Conservation (phyloP, 768 basidiomycete genomes). For the Calvatia gigantea region DNA sequence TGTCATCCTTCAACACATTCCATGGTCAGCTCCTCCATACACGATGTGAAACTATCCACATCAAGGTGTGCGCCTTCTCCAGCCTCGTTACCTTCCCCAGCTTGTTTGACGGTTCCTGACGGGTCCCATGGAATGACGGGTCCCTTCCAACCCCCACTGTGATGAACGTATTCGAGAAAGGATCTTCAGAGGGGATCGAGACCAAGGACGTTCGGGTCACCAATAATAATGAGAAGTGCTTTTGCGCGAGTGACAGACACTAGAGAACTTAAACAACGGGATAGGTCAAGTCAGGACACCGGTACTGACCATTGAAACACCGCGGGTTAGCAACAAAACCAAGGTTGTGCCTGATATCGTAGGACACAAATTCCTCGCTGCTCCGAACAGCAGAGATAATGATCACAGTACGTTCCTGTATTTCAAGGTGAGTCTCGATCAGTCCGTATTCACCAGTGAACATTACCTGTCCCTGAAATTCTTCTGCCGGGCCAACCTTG, state of each 20-base stretch:
- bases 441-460: not conserved
- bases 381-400: conserved; percentile 60
- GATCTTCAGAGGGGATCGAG: conserved; percentile 61
- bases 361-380: conserved; percentile 48
- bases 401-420: conserved; percentile 52
- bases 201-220: conserved; percentile 54
- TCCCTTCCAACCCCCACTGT: conserved; percentile 53
- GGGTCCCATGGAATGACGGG: conserved; percentile 50
- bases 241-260: conserved; percentile 63
- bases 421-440: not conserved
- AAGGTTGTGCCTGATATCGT: conserved; percentile 51
- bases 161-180: conserved; percentile 54
- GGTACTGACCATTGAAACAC: conserved; percentile 53
- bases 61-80: conserved; percentile 28
- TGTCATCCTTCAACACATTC: conserved; percentile 24
- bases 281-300: not conserved
- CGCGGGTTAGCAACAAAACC: conserved; percentile 60
- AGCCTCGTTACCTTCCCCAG: conserved; percentile 36
- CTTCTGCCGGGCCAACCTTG: not conserved
- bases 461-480: conserved; percentile 52
- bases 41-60: conserved; percentile 35
- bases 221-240: conserved; percentile 56
- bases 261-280: conserved; percentile 18
- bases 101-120: conserved; percentile 27
- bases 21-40: conserved; percentile 31